Percentiles rank a stretch among this genome's conserved stretches.
These are phyloP conservation scores for Lasiodiplodia citricola DNA, from an alignment of 2,329 filamentous ascomycete species.

Conservation along the genomic window DNA sequence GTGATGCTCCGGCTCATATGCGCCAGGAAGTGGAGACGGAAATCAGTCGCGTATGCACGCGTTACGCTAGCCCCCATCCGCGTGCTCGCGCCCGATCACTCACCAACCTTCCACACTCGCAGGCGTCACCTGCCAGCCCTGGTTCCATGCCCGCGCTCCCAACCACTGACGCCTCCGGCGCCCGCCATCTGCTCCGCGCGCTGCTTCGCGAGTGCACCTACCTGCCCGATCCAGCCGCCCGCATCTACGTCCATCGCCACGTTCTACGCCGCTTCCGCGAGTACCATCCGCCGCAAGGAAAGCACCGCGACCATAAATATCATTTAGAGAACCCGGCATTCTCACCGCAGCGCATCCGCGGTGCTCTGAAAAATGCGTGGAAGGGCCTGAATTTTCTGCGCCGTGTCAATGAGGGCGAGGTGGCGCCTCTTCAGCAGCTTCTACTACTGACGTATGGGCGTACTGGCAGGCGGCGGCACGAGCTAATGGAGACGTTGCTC, in stretches of 20 bases:
- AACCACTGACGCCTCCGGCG: constrained; percentile 1
- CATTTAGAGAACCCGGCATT: constrained; percentile 8
- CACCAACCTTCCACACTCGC: neutral
- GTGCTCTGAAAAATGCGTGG: constrained; percentile 28
- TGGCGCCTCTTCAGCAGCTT: constrained; percentile 56
- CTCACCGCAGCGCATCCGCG: constrained; percentile 19
- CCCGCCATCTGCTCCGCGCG: constrained; percentile 57
- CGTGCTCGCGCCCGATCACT: neutral
- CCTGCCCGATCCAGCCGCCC: constrained; percentile 63
- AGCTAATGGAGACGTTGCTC: constrained; percentile 45
- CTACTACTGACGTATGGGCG: constrained; percentile 64
- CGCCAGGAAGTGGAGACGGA: constrained; percentile 19
- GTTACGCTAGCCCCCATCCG: constrained; percentile 21
- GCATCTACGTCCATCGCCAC: constrained; percentile 56
- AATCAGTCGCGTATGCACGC: constrained; percentile 22
- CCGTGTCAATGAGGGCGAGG: constrained; percentile 63
- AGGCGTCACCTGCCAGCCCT: neutral
- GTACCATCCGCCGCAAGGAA: constrained; percentile 37
- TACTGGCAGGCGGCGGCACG: constrained; percentile 57
- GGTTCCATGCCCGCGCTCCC: neutral
- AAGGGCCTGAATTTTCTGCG: constrained; percentile 52
- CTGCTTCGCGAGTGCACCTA: constrained; percentile 65
- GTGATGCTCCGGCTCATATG: constrained; percentile 16
- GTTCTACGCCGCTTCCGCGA: constrained; percentile 56
- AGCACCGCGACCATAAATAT: neutral